These are phyloP conservation scores for Xylaria digitata DNA, from an alignment of 2,329 filamentous ascomycete species.

Conservation along the genomic window DNA sequence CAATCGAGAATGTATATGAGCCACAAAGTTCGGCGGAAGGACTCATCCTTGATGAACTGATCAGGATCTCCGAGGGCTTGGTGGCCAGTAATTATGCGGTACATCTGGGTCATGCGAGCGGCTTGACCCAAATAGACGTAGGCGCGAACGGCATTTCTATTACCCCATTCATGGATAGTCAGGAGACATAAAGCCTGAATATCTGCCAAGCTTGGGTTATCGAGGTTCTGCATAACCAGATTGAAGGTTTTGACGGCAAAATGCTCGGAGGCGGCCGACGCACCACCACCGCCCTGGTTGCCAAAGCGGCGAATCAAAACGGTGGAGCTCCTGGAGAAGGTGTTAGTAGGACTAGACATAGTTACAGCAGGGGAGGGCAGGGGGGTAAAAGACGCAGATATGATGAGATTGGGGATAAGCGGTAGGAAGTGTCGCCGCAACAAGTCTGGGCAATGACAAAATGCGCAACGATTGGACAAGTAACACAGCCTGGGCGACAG, in stretches of 20 bases:
- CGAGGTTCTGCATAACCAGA: constrained; percentile 67
- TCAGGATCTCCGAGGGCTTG: constrained; percentile 64
- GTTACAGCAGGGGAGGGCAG: constrained; percentile 4
- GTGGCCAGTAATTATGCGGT: constrained; percentile 67
- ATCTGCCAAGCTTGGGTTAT: constrained; percentile 69
- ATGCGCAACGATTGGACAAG: constrained; percentile 28
- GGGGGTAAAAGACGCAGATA: constrained; percentile 12
- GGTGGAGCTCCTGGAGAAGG: constrained; percentile 62
- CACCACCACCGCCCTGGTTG: constrained; percentile 54
- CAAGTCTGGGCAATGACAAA: constrained; percentile 30
- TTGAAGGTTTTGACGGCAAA: constrained; percentile 69
- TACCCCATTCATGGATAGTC: constrained; percentile 72
- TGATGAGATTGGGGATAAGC: constrained; percentile 28
- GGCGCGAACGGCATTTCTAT: constrained; percentile 69
- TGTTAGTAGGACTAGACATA: constrained; percentile 27
- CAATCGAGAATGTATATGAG: constrained; percentile 72
- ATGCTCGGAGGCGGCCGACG: constrained; percentile 67
- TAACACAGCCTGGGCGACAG: constrained; percentile 36
- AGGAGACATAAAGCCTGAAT: constrained; percentile 71
- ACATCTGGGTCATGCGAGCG: constrained; percentile 74
- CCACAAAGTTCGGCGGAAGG: constrained; percentile 70
- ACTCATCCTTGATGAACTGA: constrained; percentile 70
- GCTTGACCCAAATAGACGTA: constrained; percentile 73
- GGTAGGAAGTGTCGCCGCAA: constrained; percentile 26
- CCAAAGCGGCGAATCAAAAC: constrained; percentile 69